Conservation (phyloP, 228 moss, liverwort and hornwort genomes). For the Sphagnum magellanicum region DNA sequence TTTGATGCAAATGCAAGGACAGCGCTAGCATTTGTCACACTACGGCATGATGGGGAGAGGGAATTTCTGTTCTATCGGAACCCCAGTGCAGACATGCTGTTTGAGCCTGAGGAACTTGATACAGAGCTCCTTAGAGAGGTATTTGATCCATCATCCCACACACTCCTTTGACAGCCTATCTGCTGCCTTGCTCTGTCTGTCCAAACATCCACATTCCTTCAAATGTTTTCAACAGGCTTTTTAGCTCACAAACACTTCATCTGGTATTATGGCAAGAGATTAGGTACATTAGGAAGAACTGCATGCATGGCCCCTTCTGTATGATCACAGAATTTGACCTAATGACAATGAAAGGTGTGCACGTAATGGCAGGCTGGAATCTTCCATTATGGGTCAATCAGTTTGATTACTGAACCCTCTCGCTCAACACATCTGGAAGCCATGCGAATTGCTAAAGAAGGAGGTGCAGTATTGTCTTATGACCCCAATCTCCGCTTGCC, state of each 20-base stretch:
- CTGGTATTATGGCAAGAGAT: too few species aligned
- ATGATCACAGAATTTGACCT: too few species aligned
- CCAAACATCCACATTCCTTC: too few species aligned
- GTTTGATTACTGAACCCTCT: constrained; percentile 56
- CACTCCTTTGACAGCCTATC: too few species aligned
- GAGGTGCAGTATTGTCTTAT: constrained; percentile 45
- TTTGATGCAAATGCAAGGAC: constrained; percentile 58
- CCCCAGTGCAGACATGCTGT: constrained; percentile 56
- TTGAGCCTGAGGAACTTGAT: constrained; percentile 45
- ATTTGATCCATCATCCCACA: not conserved
- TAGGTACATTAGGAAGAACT: too few species aligned
- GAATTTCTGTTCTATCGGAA: constrained; percentile 62
- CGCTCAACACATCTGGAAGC: constrained; percentile 56
- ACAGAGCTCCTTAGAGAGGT: constrained; percentile 47
- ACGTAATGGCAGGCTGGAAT: constrained; percentile 28
- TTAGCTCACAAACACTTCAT: too few species aligned
- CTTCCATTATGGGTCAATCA: constrained; percentile 57
- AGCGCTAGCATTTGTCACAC: constrained; percentile 50
- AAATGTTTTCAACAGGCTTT: too few species aligned
- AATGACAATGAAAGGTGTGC: too few species aligned
- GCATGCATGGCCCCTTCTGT: too few species aligned
- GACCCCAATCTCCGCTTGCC: constrained; percentile 57
- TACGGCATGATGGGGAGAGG: constrained; percentile 48
- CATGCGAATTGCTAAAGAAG: constrained; percentile 43
- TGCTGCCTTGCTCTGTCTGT: too few species aligned